Evolutionary conservation across 1,284 basidiomycete species (phyloP).

Genomic region (Sporisorium exsertum): DNA sequence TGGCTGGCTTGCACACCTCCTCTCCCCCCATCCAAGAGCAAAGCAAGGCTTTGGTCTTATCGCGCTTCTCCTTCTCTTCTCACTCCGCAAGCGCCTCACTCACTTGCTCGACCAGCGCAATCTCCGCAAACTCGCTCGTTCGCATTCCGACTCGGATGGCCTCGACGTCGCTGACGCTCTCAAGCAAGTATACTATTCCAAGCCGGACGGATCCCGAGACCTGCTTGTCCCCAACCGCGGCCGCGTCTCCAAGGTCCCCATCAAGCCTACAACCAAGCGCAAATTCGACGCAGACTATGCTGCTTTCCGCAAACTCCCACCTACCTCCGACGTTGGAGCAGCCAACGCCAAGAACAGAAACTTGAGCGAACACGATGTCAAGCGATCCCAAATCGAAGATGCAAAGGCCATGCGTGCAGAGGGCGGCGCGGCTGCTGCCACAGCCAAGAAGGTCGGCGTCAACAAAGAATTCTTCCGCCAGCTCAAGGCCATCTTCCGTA

Average conservation of each 20-base stretch:
- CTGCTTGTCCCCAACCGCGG: constrained; percentile 64
- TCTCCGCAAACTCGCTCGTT: constrained; percentile 12
- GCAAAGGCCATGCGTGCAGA: constrained; percentile 57
- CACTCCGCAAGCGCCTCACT: constrained; percentile 31
- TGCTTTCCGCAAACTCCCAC: constrained; percentile 58
- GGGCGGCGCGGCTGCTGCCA: constrained; percentile 63
- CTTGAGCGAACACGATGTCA: constrained; percentile 36
- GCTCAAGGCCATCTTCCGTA: constrained; percentile 66
- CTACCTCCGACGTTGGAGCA: constrained; percentile 41
- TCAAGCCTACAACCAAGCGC: constrained; percentile 66
- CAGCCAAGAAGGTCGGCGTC: constrained; percentile 72
- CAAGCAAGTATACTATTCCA: constrained; percentile 62
- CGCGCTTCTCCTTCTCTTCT: constrained; percentile 41
- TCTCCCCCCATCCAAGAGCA: constrained; percentile 24
- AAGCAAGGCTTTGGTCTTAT: constrained; percentile 35
- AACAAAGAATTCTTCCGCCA: constrained; percentile 82
- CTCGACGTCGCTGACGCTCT: constrained; percentile 54
- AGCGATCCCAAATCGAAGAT: constrained; percentile 50
- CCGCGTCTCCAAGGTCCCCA: constrained; percentile 66
- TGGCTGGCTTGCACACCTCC: constrained; percentile 30
- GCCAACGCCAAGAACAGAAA: constrained; percentile 33
- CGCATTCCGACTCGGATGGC: constrained; percentile 16
- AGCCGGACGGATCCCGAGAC: constrained; percentile 55
- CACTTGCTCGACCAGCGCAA: constrained; percentile 24
- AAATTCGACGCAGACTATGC: constrained; percentile 68